phyloP scores from a whole-genome alignment of 2,329 filamentous ascomycete genomes.

The Microdochium paspali region DNA sequence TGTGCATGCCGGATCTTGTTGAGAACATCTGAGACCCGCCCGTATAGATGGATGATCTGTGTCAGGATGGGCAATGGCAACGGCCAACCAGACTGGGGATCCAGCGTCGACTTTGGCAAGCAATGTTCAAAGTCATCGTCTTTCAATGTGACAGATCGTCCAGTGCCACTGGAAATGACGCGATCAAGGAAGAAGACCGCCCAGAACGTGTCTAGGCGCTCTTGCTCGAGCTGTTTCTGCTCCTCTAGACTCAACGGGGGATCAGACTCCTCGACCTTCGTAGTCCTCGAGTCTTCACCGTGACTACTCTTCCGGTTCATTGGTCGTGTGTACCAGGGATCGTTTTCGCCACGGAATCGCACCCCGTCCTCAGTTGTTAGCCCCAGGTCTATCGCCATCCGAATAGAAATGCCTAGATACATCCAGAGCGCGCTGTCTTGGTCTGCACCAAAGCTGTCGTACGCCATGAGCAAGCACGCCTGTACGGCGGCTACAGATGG shows the following conservation, averaged over 20 bases:
- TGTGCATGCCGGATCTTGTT: slow-evolving; percentile 69
- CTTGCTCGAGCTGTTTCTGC: slow-evolving; percentile 62
- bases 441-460: slow-evolving; percentile 81
- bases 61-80: slow-evolving; percentile 73
- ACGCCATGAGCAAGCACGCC: slow-evolving; percentile 73
- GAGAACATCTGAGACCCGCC: slow-evolving; percentile 72
- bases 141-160: slow-evolving; percentile 71
- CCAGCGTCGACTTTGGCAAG: slow-evolving; percentile 44
- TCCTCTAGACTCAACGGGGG: slow-evolving; percentile 36
- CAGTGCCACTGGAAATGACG: slow-evolving; percentile 80
- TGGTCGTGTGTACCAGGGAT: slow-evolving; percentile 36
- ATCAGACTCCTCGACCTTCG: slow-evolving; percentile 30
- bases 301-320: slow-evolving; percentile 26
- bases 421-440: slow-evolving; percentile 90
- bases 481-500: slow-evolving; percentile 79
- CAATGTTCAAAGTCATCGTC: slow-evolving; percentile 79
- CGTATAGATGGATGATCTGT: slow-evolving; percentile 78
- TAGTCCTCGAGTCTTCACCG: slow-evolving; percentile 12
- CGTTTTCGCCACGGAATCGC: slow-evolving; percentile 45
- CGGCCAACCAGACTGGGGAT: slow-evolving; percentile 58
- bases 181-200: slow-evolving; percentile 81
- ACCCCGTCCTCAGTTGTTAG: slow-evolving; percentile 75
- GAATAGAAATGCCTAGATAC: slow-evolving; percentile 81
- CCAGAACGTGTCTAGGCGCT: slow-evolving; percentile 83
- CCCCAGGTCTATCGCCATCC: slow-evolving; percentile 73